Conservation (phyloP, 305 asterid species). For the Ruellia speciosa region DNA sequence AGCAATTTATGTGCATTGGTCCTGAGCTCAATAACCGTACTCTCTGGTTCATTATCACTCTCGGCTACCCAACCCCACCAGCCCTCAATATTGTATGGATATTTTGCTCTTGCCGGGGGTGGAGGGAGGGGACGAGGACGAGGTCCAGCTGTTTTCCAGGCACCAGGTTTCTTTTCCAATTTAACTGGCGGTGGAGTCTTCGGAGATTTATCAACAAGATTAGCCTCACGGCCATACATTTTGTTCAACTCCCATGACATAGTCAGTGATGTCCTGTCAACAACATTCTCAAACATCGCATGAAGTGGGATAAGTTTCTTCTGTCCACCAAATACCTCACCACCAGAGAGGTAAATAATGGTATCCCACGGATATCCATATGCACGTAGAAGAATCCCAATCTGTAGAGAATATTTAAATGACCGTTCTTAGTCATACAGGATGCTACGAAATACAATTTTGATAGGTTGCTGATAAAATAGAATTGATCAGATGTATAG, state of each 20-base stretch:
- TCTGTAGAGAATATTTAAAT: conserved; percentile 33
- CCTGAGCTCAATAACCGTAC: conserved; percentile 84
- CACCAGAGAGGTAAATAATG: conserved; percentile 75
- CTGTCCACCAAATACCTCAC: conserved; percentile 95
- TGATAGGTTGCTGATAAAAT: neutral
- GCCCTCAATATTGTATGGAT: conserved; percentile 90
- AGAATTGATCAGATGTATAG: neutral
- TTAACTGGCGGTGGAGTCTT: conserved; percentile 38
- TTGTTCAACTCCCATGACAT: conserved; percentile 61
- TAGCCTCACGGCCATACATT: conserved; percentile 86
- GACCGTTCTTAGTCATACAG: neutral
- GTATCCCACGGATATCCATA: conserved; percentile 91
- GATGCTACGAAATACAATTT: neutral
- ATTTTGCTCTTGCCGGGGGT: conserved; percentile 76
- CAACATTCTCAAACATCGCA: conserved; percentile 88
- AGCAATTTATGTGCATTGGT: conserved; percentile 82
- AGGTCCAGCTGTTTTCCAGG: conserved; percentile 61
- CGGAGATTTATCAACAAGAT: conserved; percentile 50
- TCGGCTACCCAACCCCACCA: conserved; percentile 99
- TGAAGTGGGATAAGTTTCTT: conserved; percentile 90
- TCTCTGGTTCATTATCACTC: conserved; percentile 92
- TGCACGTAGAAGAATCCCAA: conserved; percentile 89
- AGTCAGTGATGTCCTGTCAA: conserved; percentile 80
- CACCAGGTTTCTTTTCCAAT: conserved; percentile 36
- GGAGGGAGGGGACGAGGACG: conserved; percentile 98